Conservation (phyloP, 2,329 filamentous ascomycete species). For the Fusarium sp. region DNA sequence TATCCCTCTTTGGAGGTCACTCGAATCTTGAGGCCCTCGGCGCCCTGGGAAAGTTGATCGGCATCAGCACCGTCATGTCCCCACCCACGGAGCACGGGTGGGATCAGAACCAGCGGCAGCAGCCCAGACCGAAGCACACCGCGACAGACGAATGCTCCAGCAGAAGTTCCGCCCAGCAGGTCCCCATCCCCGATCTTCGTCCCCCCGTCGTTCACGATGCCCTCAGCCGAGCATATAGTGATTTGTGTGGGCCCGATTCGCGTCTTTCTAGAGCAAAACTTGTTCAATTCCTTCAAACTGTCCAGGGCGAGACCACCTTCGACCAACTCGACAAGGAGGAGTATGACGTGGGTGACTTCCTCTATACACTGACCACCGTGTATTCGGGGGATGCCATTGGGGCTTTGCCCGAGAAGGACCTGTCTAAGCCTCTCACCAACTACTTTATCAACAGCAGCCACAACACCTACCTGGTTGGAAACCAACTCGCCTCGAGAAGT, state of each 20-base stretch:
- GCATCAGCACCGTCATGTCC: conserved; percentile 51
- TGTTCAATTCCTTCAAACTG: conserved; percentile 63
- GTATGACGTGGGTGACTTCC: conserved; percentile 66
- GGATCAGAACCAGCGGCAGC: conserved; percentile 24
- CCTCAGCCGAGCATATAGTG: conserved; percentile 64
- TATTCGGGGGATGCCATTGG: conserved; percentile 62
- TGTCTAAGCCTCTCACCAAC: conserved; percentile 81
- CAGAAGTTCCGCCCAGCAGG: conserved; percentile 38
- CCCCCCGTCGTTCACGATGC: conserved; percentile 66
- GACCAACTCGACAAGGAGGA: conserved; percentile 55
- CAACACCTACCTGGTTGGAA: conserved; percentile 92
- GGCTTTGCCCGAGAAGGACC: conserved; percentile 68
- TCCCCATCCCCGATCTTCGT: conserved; percentile 53
- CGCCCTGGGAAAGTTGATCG: conserved; percentile 54
- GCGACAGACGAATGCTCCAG: conserved; percentile 47
- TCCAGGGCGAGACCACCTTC: conserved; percentile 63
- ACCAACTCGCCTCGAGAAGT: conserved; percentile 85
- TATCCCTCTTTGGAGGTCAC: conserved; percentile 58
- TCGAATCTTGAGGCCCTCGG: conserved; percentile 51
- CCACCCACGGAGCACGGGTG: conserved; percentile 47
- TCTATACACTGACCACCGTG: conserved; percentile 63
- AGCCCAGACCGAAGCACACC: conserved; percentile 34
- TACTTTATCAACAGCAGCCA: conserved; percentile 97
- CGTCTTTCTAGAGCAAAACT: conserved; percentile 58
- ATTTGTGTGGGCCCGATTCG: conserved; percentile 56